A percentile compares a stretch with the other conserved stretches of the same genome.
Conservation (phyloP, 2,329 filamentous ascomycete genomes). For the Pyrenochaeta sp. region DNA sequence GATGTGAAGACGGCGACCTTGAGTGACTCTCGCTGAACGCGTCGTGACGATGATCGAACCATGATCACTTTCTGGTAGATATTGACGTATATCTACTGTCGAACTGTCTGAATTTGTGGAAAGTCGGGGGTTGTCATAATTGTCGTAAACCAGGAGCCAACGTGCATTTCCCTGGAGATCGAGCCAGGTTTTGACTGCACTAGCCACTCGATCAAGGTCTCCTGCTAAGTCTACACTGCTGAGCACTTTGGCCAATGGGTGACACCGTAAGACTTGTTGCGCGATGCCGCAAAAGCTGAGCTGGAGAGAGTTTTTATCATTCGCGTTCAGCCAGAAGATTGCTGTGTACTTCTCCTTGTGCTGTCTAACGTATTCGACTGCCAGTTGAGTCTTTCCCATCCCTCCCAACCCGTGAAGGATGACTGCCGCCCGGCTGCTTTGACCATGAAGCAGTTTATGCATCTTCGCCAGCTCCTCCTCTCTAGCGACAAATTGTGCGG, state of each 20-base stretch:
- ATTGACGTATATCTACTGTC: slow-evolving; percentile 41
- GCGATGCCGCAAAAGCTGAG: slow-evolving; percentile 44
- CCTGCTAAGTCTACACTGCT: slow-evolving; percentile 24
- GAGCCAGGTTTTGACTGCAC: slow-evolving; percentile 51
- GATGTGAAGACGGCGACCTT: slow-evolving; percentile 8
- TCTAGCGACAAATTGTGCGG: slow-evolving; percentile 45
- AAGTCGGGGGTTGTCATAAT: slow-evolving; percentile 51
- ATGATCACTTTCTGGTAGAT: slow-evolving; percentile 4
- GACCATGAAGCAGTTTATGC: slow-evolving; percentile 27
- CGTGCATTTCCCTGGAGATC: slow-evolving; percentile 40
- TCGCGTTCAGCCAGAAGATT: slow-evolving; percentile 55
- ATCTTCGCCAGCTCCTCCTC: slow-evolving; percentile 39
- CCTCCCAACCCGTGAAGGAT: slow-evolving; percentile 54
- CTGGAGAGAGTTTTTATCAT: slow-evolving; percentile 46
- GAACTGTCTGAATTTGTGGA: slow-evolving; percentile 9
- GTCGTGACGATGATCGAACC: slow-evolving; percentile 10
- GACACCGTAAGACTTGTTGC: slow-evolving; percentile 33
- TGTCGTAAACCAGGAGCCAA: slow-evolving; percentile 54
- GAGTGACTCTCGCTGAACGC: slow-evolving; percentile 7
- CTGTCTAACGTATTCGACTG: slow-evolving; percentile 52
- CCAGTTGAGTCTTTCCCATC: no score
- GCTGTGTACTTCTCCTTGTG: slow-evolving; percentile 49
- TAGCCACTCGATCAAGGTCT: slow-evolving; percentile 34
- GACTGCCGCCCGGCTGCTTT: slow-evolving; percentile 30
- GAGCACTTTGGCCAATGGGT: slow-evolving; percentile 31